Base-by-base conservation (phyloP, 768 basidiomycete genomes). In the Sarcodon aspratus region DNA sequence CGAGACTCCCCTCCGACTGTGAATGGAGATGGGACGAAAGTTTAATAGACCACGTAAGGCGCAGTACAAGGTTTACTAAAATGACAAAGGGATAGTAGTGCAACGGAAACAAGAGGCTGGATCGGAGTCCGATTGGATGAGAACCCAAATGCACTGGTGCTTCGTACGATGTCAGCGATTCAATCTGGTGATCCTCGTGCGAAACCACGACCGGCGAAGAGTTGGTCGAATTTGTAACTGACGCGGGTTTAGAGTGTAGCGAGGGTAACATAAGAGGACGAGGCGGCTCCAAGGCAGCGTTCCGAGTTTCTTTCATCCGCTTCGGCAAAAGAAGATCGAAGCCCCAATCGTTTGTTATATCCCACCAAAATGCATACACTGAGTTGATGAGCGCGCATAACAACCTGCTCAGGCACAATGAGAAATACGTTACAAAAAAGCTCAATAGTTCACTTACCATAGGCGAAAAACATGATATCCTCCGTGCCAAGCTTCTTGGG, bases 281-380 rank as follows among this genome's bases (percentile, higher is more conserved):
- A 27, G 69, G 70, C n/a, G 69, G 67, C 11, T 27, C 58, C 52
- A 40, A 50, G 53, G 49, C 42, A 54, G 18, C 56, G 61, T 56
- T 44, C 61, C 13, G 45, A 8, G 46, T 38, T 34, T 33, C 11
- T n/a, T 18, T 47, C 42, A 37, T 46, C 36, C 11, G 45, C 36
- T 52, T 49, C 62, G 52, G 35, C 59, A 55, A 54, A 50, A 98
- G 68, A 38, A 97, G 67, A 42, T 81, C 77, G 48, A 99, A 72
- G 6, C 96, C 96, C 94, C 95, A 99, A 62, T 99, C 96, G 62
- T 95, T 89, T 44, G 90, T 92, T 38, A 98, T 76, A 65, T 98
- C 96, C 96, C 96, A 99, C 89, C 92, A 99, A 64, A 95, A 98
- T 3, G 93, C 94, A 65, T 91, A 99, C 32, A 87, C 63, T 3